Conservation (phyloP, 2,329 filamentous ascomycete genomes). For the Nectriaceae sp. region DNA sequence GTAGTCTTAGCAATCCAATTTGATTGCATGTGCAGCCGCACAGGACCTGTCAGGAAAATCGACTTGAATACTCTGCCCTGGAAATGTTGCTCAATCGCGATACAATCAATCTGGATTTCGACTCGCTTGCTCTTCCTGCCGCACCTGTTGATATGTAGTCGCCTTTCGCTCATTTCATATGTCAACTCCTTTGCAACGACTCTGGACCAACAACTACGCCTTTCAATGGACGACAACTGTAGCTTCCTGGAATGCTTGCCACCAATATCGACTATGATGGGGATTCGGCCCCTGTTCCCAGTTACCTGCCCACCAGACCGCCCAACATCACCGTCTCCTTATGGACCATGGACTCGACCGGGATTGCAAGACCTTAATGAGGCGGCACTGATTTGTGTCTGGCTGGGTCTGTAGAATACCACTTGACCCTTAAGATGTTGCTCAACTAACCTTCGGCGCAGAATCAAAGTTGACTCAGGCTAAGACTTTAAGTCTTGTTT, state of each 20-base stretch:
- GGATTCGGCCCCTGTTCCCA: no score
- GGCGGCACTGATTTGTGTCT: constrained; percentile 12
- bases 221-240: neutral
- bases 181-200: neutral
- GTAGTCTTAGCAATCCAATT: constrained; percentile 31
- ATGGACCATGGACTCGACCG: neutral
- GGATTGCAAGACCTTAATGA: neutral
- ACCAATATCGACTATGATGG: neutral
- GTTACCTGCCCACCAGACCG: neutral
- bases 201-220: neutral
- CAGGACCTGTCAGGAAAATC: constrained; percentile 1
- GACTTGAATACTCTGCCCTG: neutral
- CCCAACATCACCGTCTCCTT: neutral
- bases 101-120: no score
- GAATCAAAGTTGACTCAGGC: constrained; percentile 60
- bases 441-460: constrained; percentile 35
- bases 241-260: neutral
- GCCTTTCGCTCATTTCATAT: neutral
- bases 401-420: constrained; percentile 30
- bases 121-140: no score
- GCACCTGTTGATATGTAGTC: neutral
- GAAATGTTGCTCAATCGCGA: no score
- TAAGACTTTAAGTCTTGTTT: constrained; percentile 20
- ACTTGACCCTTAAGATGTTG: constrained; percentile 13
- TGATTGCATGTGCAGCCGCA: constrained; percentile 37